Evolutionary conservation across 805 yeast species (phyloP), one percentile per base, ranked within the genome.

Genomic region (Nakazawaea holstii): DNA sequence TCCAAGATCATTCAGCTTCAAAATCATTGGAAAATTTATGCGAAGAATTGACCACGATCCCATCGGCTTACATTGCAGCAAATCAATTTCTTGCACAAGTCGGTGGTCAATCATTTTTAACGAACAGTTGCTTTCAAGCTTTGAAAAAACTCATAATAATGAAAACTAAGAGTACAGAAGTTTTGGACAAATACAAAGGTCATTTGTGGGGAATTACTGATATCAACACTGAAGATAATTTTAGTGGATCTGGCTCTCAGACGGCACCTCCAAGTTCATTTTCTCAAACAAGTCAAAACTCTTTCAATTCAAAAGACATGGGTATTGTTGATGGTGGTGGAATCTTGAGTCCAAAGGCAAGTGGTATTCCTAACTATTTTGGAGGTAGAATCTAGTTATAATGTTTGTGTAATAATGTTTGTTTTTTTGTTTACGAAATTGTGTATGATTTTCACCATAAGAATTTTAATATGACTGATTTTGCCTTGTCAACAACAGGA

Each of bases 1-100:
- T 59, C 40, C 52, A 30, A 51, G 53, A 46, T 54, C 55, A 50
- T 15, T 32, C 30, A 28, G 49, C 51, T 43, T 49, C 44, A 28
- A 45, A 60, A 57, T 72, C 82, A 1, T 67, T 84, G 35, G 87
- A 84, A 56, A 70, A 73, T 46, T 65, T 84, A 49, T 86, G 89
- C 0, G 91, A 84, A 57, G 91, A 84, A 47, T 67, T 84, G 45
- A 80, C 82, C 6, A 74, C 84, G 41, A 84, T 86, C 11, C 78
- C 84, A 43, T 73, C 80, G 31, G 77, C 77, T 2, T 63, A 71
- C 31, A 63, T 76, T 39, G 43, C 46, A 14, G 56, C 57, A 30
- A 41, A 46, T 17, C 67, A 65, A 52, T 68, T 76, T 53, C 79
- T 64, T 61, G 78, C 66, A 52, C 84, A 68, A 52, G 82, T 76